Conservation (phyloP, 2,329 filamentous ascomycete genomes). For the Aspergillus flavus region DNA sequence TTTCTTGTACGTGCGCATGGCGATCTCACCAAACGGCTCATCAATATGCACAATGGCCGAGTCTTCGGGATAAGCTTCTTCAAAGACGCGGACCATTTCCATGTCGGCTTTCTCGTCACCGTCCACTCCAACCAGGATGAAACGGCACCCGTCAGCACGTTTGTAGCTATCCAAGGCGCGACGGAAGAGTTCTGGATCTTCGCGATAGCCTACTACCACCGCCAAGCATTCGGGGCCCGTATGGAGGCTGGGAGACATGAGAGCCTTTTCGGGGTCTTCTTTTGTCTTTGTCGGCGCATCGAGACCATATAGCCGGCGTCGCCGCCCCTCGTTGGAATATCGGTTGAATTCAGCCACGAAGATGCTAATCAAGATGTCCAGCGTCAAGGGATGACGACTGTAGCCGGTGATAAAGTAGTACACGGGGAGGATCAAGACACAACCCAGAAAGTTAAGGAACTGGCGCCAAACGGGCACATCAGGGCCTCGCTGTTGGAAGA, state of each 20-base stretch:
- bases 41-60: constrained; percentile 27
- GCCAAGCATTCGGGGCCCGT: constrained; percentile 28
- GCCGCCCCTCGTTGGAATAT: constrained; percentile 28
- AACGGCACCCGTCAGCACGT: constrained; percentile 23
- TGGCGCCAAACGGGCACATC: constrained; percentile 27
- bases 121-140: constrained; percentile 34
- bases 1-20: constrained; percentile 19
- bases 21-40: constrained; percentile 30
- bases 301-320: constrained; percentile 21
- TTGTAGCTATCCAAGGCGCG: constrained; percentile 34
- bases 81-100: constrained; percentile 34
- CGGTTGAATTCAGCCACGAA: constrained; percentile 31
- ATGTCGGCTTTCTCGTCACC: constrained; percentile 31
- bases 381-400: constrained; percentile 27
- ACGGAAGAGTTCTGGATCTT: constrained; percentile 31
- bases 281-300: constrained; percentile 8
- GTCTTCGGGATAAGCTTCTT: constrained; percentile 27
- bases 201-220: constrained; percentile 35
- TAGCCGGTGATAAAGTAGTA: constrained; percentile 27
- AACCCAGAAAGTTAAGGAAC: constrained; percentile 30
- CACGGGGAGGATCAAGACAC: constrained; percentile 24
- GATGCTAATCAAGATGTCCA: constrained; percentile 32
- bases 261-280: constrained; percentile 23
- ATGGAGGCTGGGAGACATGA: background rate
- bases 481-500: constrained; percentile 16